Evolutionary conservation across 306 rosid genomes (phyloP), one percentile per base, ranked within the genome.

Genomic region (Begonia loranthoides): DNA sequence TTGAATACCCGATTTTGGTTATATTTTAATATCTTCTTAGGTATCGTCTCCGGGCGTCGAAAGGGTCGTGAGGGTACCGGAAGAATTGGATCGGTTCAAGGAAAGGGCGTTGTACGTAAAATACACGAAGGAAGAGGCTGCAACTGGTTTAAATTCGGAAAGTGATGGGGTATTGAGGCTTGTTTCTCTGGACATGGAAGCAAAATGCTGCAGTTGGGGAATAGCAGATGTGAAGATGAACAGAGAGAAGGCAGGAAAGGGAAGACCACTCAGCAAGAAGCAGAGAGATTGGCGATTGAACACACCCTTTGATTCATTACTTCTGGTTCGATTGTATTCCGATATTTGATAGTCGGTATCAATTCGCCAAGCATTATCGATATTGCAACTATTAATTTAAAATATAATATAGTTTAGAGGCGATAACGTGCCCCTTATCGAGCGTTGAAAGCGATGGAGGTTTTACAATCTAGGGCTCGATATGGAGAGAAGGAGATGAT

Each of bases 1-100:
- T 28, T 28, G 3, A 28, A 28, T 28, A 28, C 36, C 36, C 9
- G 9, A 8, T 28, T 28, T 28, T 28, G 36, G 36, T 28, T 28
- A 49, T 49, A 41, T 40, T 57, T 28, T 46, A 40, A 64, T 52
- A 34, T 41, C 49, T 59, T 58, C 17, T 45, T 75, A 89, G 95
- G 97, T 89, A 57, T 89, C 97, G 36, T 85, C 97, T 48, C 97
- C 97, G n/a, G 97, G 95, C 9, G 95, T 89, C 21, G 95, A 85
- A 70, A 76, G 97, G 68, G 60, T 72, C 56, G 87, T 85, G 58
- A 79, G 79, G 63, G 71, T 85, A 65, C 95, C 97, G 12, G 60
- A 65, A 12, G 97, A 85, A 21, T 75, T 89, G 51, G 97, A 79
- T 58, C 79, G 87, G 55, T 85, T 84, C 87, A 84, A 79, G 76